phyloP scores from a whole-genome alignment of 345 rosid genomes.

The Citrus reticulata region DNA sequence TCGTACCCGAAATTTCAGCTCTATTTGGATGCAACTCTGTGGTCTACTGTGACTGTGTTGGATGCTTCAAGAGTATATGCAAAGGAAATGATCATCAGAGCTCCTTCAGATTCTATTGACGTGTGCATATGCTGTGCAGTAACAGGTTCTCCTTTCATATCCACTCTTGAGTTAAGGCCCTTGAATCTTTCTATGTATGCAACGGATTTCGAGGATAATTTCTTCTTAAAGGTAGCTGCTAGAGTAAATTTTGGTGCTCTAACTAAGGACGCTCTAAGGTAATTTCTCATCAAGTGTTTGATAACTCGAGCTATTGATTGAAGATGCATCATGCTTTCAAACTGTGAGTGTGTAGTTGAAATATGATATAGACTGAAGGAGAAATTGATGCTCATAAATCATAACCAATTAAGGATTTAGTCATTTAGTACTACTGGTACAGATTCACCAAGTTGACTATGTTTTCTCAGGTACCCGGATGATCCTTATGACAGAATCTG shows the following conservation, averaged over 20 bases:
- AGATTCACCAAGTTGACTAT: not conserved
- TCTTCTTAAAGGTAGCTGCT: constrained; percentile 84
- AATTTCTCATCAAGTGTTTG: constrained; percentile 6
- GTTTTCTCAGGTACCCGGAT: constrained; percentile 82
- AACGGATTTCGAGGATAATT: constrained; percentile 76
- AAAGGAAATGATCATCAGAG: constrained; percentile 80
- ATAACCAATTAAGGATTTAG: not conserved
- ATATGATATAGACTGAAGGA: not conserved
- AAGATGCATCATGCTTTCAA: not conserved
- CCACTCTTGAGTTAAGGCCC: constrained; percentile 87
- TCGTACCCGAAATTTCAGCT: constrained; percentile 81
- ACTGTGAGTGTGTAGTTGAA: not conserved
- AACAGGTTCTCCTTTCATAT: constrained; percentile 88
- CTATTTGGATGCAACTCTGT: constrained; percentile 80
- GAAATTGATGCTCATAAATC: not conserved
- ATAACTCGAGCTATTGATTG: not conserved
- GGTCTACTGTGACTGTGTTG: constrained; percentile 78
- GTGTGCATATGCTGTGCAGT: constrained; percentile 88
- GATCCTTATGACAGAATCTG: constrained; percentile 99
- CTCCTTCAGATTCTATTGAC: constrained; percentile 68
- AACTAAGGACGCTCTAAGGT: constrained; percentile 65
- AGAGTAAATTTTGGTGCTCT: constrained; percentile 94
- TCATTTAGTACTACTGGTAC: not conserved
- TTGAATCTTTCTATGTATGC: constrained; percentile 87
- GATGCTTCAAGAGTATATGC: constrained; percentile 69